Percentiles rank a stretch among this genome's conserved stretches.
These are phyloP conservation scores for Fraxinus baroniana DNA, from an alignment of 305 asterid genomes.

Conservation along the genomic window DNA sequence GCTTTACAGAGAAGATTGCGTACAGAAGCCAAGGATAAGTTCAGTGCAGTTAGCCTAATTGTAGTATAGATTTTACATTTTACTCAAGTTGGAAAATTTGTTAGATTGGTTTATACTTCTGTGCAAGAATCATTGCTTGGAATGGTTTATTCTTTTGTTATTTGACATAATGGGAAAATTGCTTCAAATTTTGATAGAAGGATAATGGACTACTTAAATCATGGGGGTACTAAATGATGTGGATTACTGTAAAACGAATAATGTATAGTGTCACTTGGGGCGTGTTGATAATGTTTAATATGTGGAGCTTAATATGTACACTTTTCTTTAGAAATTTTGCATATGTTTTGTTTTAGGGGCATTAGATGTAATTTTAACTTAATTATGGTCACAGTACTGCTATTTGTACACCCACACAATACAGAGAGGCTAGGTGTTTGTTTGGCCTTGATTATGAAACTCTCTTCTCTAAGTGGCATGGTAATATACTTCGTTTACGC, in stretches of 20 bases:
- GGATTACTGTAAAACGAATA: neutral
- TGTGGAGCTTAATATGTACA: neutral
- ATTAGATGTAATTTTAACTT: neutral
- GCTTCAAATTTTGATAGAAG: neutral
- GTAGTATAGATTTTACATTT: neutral
- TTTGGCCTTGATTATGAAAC: too few species aligned
- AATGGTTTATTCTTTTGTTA: neutral
- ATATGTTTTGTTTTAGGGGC: too few species aligned
- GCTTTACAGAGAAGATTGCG: conserved; percentile 33
- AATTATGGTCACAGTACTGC: neutral
- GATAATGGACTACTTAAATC: neutral
- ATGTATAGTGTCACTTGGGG: neutral
- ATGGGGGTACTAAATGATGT: neutral
- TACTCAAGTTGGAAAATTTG: neutral
- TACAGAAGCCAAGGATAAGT: conserved; percentile 35
- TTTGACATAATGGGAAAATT: neutral
- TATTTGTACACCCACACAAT: too few species aligned
- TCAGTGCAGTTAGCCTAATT: conserved; percentile 20
- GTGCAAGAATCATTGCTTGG: neutral
- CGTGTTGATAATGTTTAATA: neutral
- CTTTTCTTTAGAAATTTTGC: too few species aligned
- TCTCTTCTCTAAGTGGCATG: too few species aligned
- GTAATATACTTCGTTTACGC: too few species aligned
- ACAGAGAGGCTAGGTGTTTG: too few species aligned
- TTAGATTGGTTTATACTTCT: neutral